These are phyloP conservation scores for Sphaerosporella brunnea DNA, from an alignment of 495 filamentous ascomycete genomes.

Conservation along the genomic window DNA sequence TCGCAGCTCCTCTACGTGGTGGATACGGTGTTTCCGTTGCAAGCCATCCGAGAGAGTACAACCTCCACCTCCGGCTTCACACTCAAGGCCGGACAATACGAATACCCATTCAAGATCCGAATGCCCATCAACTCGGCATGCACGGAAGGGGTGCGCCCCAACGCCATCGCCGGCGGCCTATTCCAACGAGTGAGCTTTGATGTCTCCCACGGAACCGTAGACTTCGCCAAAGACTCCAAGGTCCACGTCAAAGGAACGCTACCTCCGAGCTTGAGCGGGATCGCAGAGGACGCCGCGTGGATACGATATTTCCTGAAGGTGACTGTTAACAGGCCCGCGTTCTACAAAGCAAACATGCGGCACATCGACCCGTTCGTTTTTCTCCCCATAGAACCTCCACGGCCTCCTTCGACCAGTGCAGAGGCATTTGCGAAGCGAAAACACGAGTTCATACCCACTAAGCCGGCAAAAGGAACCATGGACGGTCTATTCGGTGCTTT, in stretches of 20 bases:
- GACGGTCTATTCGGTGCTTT: slow-evolving; percentile 33
- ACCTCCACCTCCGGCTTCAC: slow-evolving; percentile 37
- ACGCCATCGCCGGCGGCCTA: slow-evolving; percentile 7
- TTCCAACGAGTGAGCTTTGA: slow-evolving; percentile 22
- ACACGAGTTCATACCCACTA: slow-evolving; percentile 46
- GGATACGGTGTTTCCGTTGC: slow-evolving; percentile 43
- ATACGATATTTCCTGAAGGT: slow-evolving; percentile 88
- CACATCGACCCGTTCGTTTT: slow-evolving; percentile 51
- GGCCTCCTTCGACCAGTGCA: slow-evolving; percentile 43
- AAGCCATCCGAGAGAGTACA: slow-evolving; percentile 34
- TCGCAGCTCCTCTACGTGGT: slow-evolving; percentile 49
- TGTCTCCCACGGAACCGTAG: slow-evolving; percentile 14
- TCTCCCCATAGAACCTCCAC: slow-evolving; percentile 78
- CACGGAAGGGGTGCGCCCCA: slow-evolving; percentile 11
- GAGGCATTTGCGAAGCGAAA: slow-evolving; percentile 72
- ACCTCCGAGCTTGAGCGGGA: slow-evolving; percentile 68
- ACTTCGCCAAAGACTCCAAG: slow-evolving; percentile 33
- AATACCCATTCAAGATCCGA: slow-evolving; percentile 86
- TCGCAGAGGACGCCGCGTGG: slow-evolving; percentile 58
- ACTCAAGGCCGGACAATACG: slow-evolving; percentile 57
- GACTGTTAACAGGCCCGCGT: slow-evolving; percentile 39
- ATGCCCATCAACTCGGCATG: slow-evolving; percentile 88
- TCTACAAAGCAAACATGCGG: slow-evolving; percentile 23
- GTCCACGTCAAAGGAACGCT: slow-evolving; percentile 70
- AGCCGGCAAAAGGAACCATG: slow-evolving; percentile 31